Evolutionary conservation across 2,329 filamentous ascomycete species (phyloP).

Genomic region (Lachnellula subtilissima): DNA sequence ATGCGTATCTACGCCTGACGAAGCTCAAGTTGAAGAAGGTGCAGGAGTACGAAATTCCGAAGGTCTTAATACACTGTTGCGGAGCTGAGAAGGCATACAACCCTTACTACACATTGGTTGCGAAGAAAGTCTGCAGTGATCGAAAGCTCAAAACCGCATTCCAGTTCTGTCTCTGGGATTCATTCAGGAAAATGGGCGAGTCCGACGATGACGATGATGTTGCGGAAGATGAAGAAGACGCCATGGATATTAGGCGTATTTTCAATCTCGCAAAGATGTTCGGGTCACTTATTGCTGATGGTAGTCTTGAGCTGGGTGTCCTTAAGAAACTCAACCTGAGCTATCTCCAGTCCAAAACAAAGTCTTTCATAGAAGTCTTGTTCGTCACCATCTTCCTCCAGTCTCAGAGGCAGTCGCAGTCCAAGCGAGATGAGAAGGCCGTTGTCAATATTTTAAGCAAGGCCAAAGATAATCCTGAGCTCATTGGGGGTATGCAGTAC

Average conservation of each 20-base stretch:
- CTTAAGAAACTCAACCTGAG: slow-evolving; percentile 72
- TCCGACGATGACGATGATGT: slow-evolving; percentile 57
- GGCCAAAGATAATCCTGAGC: slow-evolving; percentile 57
- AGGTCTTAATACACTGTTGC: slow-evolving; percentile 81
- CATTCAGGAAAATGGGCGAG: slow-evolving; percentile 84
- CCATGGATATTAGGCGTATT: slow-evolving; percentile 50
- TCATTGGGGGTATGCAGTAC: slow-evolving; percentile 71
- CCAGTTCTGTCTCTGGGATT: slow-evolving; percentile 79
- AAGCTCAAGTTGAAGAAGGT: slow-evolving; percentile 82
- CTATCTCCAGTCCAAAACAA: slow-evolving; percentile 71
- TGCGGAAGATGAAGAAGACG: slow-evolving; percentile 50
- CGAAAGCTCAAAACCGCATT: slow-evolving; percentile 77
- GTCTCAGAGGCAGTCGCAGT: slow-evolving; percentile 48
- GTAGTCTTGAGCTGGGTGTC: slow-evolving; percentile 52
- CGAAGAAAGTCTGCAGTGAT: slow-evolving; percentile 70
- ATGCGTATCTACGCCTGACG: slow-evolving; percentile 72
- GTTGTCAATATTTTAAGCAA: slow-evolving; percentile 64
- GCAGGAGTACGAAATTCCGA: slow-evolving; percentile 80
- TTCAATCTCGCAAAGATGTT: slow-evolving; percentile 67
- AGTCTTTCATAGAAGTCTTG: slow-evolving; percentile 73
- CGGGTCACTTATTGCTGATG: slow-evolving; percentile 56
- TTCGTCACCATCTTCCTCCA: slow-evolving; percentile 71
- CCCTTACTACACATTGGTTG: slow-evolving; percentile 86
- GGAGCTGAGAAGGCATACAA: slow-evolving; percentile 83
- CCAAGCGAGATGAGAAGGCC: slow-evolving; percentile 47